A percentile compares a stretch with the other conserved stretches of the same genome.
phyloP scores from a whole-genome alignment of 2,329 filamentous ascomycete species.

The Annulohypoxylon truncatum region DNA sequence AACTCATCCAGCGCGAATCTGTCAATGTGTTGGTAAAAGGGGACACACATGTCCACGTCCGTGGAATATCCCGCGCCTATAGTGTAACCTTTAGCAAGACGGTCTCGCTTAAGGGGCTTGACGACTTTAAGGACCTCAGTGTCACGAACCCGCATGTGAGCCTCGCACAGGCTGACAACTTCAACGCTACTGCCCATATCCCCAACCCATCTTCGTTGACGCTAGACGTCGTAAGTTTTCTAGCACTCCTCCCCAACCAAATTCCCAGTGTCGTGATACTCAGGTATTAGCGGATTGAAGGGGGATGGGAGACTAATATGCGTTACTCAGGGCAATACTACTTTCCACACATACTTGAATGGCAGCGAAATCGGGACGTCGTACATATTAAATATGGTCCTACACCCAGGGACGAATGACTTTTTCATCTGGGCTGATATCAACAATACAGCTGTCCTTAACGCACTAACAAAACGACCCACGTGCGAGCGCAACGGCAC shows the following conservation, averaged over 20 bases:
- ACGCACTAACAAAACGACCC: slow-evolving; percentile 54
- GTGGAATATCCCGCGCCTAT: slow-evolving; percentile 61
- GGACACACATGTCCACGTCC: slow-evolving; percentile 63
- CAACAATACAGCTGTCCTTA: slow-evolving; percentile 61
- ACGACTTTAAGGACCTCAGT: slow-evolving; percentile 66
- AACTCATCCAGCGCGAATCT: slow-evolving; percentile 63
- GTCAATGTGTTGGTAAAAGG: slow-evolving; percentile 64
- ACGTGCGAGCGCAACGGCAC: slow-evolving; percentile 65
- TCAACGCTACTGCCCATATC: slow-evolving; percentile 68
- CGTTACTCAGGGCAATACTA: slow-evolving; percentile 66
- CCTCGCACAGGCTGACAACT: slow-evolving; percentile 64
- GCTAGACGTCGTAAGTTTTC: slow-evolving; percentile 68
- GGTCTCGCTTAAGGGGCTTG: slow-evolving; percentile 62
- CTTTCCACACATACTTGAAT: slow-evolving; percentile 68
- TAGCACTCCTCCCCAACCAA: neutral
- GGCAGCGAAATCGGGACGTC: slow-evolving; percentile 64
- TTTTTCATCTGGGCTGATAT: slow-evolving; percentile 66
- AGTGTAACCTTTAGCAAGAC: slow-evolving; percentile 68
- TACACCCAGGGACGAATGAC: slow-evolving; percentile 69
- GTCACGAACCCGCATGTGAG: slow-evolving; percentile 64
- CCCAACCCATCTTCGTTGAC: slow-evolving; percentile 73
- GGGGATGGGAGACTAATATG: neutral
- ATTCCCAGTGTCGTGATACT: neutral
- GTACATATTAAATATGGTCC: slow-evolving; percentile 67
- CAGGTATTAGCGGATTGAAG: neutral